Evolutionary conservation across 2,329 filamentous ascomycete genomes (phyloP).

Genomic region (Canariomyces notabilis): DNA sequence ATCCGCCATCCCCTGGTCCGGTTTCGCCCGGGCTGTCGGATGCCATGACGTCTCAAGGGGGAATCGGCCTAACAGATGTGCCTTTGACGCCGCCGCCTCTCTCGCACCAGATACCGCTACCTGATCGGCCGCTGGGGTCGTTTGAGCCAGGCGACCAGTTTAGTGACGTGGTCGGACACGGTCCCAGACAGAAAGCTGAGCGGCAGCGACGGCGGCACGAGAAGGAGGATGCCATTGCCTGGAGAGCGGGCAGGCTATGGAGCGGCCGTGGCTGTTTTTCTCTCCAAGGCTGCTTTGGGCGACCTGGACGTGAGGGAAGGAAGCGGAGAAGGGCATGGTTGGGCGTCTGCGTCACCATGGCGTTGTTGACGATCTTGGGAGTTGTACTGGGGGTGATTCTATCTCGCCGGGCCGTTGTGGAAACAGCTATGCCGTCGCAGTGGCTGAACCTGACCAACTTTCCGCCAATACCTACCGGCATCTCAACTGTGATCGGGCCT

Average conservation of each 20-base stretch:
- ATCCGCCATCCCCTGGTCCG: slow-evolving; percentile 55
- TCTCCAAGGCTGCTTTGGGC: slow-evolving; percentile 59
- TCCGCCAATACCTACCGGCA: slow-evolving; percentile 79
- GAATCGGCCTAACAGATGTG: slow-evolving; percentile 56
- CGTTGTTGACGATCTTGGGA: slow-evolving; percentile 52
- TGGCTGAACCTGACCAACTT: slow-evolving; percentile 86
- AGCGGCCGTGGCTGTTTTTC: slow-evolving; percentile 60
- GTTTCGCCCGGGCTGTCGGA: slow-evolving; percentile 57
- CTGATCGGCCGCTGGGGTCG: slow-evolving; percentile 41
- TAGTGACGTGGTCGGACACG: slow-evolving; percentile 34
- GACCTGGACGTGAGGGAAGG: slow-evolving; percentile 57
- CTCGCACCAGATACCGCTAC: slow-evolving; percentile 31
- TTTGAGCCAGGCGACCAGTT: slow-evolving; percentile 43
- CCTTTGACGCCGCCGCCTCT: slow-evolving; percentile 42
- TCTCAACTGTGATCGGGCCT: slow-evolving; percentile 71
- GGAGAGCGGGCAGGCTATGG: slow-evolving; percentile 57
- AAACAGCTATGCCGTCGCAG: slow-evolving; percentile 36
- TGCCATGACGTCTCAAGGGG: slow-evolving; percentile 58
- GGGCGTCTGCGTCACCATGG: slow-evolving; percentile 44
- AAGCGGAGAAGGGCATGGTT: slow-evolving; percentile 58
- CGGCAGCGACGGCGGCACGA: slow-evolving; percentile 53
- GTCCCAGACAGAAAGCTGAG: slow-evolving; percentile 42
- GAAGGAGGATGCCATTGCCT: slow-evolving; percentile 59
- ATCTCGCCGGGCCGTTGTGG: slow-evolving; percentile 33
- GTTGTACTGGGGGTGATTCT: slow-evolving; percentile 56